Percentiles rank a stretch among this genome's conserved stretches.
These are phyloP conservation scores for Podospora tetraspora DNA, from an alignment of 495 filamentous ascomycete species.

Conservation along the genomic window DNA sequence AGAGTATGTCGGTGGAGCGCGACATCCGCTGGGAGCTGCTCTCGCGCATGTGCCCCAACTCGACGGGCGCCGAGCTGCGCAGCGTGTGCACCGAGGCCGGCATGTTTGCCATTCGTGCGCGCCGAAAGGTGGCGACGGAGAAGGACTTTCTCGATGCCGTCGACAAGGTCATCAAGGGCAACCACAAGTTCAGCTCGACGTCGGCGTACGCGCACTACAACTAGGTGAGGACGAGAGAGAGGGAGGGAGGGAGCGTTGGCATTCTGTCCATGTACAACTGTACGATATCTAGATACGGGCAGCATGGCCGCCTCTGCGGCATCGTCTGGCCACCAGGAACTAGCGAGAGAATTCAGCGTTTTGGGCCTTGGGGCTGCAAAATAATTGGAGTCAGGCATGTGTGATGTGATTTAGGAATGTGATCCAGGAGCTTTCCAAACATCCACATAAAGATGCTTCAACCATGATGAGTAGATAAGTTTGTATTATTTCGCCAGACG, in stretches of 20 bases:
- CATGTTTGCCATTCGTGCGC: slow-evolving; percentile 96
- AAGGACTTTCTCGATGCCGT: slow-evolving; percentile 98
- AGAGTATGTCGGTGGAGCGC: slow-evolving; percentile 98
- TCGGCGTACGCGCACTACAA: slow-evolving; percentile 99
- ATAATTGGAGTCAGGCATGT: background rate
- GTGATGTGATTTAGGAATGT: background rate
- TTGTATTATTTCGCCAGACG: background rate
- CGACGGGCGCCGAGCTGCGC: slow-evolving; percentile 87
- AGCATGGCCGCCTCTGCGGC: slow-evolving; percentile 1
- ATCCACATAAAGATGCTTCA: background rate
- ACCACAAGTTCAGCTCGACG: slow-evolving; percentile 98
- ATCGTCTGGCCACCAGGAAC: background rate
- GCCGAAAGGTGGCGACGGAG: slow-evolving; percentile 97
- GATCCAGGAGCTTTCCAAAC: too few species aligned
- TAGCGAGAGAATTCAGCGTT: background rate
- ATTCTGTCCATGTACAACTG: slow-evolving; percentile 22
- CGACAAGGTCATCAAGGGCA: slow-evolving; percentile 99
- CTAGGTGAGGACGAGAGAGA: slow-evolving; percentile 40
- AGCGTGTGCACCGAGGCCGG: slow-evolving; percentile 99
- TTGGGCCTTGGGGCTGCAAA: background rate
- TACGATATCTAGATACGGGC: slow-evolving; percentile 12
- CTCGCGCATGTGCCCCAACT: slow-evolving; percentile 91
- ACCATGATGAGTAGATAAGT: background rate
- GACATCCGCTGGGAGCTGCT: slow-evolving; percentile 99
- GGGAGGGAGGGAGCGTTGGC: background rate